Conservation (phyloP, 768 basidiomycete genomes). For the Kwoniella mangroviensis region DNA sequence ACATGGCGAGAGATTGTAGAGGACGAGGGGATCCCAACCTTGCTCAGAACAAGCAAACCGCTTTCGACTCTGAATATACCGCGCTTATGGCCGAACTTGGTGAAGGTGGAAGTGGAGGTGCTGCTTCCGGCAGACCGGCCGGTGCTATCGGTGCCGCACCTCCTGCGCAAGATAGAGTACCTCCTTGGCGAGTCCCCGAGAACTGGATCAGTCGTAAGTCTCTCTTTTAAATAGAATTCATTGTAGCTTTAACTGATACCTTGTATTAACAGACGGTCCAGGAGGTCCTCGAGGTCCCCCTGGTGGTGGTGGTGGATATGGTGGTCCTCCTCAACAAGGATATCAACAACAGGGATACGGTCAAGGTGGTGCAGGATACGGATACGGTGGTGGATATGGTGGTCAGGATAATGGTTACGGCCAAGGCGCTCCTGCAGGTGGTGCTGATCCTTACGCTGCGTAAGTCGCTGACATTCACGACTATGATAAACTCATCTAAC, state of each 20-base stretch:
- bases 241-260: not conserved
- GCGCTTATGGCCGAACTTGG: constrained; percentile 97
- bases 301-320: constrained; percentile 30
- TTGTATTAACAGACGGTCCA: constrained; percentile 3
- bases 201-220: constrained; percentile 55
- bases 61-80: constrained; percentile 97
- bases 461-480: constrained; percentile 27
- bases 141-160: constrained; percentile 40
- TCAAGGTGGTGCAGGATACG: constrained; percentile 25
- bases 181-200: constrained; percentile 57
- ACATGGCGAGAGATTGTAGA: constrained; percentile 98
- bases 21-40: constrained; percentile 85
- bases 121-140: constrained; percentile 38
- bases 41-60: constrained; percentile 64
- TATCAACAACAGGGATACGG: constrained; percentile 21
- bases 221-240: not conserved
- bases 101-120: constrained; percentile 64
- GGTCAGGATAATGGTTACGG: constrained; percentile 29
- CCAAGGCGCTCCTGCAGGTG: constrained; percentile 28
- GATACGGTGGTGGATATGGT: constrained; percentile 29
- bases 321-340: constrained; percentile 16
- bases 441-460: constrained; percentile 55
- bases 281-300: constrained; percentile 29
- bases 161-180: constrained; percentile 50
- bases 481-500: constrained; percentile 8